Base-by-base conservation (phyloP, 176 grass and related monocot genomes). In the Thinopyrum elongatum region DNA sequence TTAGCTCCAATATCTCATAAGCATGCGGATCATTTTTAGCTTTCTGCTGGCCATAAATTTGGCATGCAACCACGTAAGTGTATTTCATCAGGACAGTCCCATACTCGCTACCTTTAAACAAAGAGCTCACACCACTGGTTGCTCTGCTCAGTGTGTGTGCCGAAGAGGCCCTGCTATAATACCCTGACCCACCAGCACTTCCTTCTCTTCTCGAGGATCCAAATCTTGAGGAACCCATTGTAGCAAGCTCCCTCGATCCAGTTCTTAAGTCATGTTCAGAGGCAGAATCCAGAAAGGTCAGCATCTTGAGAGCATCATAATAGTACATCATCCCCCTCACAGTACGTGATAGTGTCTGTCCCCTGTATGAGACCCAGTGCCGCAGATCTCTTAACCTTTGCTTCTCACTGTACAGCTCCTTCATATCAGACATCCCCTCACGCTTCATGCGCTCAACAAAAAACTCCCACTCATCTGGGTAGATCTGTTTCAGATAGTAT, bases 281-380 rank as follows among this genome's bases (percentile, higher is more conserved):
- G 61, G 95, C 95, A 16, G 93, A 92, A 93, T 98, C 95, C 29
- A 98, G 88, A 89, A 95, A 98, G 0, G 95, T 89, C 17, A 98
- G 89, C 93, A 98, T 95, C 84, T 98, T 93, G 65, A 98, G 91
- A 87, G 95, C 93, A 86, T 95, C 94, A 73, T 98, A 98, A 57
- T 98, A 95, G 83, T 98, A 98, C 95, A 98, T 98, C 95, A 98
- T 98, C 35, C 95, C 95, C 71, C 95, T 87, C 66, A 98, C 93
- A 0, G 95, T 95, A 4, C 95, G 93, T 46, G 95, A 80, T 76
- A 98, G 76, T 68, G 95, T 98, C 78, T 98, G 95, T 26, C 93
- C 95, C 83, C 95, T 91, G 83, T 98, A 95, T 28, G 95, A 98
- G 67, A 91, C 95, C 95, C 95, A 98, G 61, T 87, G 95, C 6